Evolutionary conservation across 73 alveolate genomes (phyloP), one percentile per base, ranked within the genome.

Genomic region (Tetrahymena thermophila): DNA sequence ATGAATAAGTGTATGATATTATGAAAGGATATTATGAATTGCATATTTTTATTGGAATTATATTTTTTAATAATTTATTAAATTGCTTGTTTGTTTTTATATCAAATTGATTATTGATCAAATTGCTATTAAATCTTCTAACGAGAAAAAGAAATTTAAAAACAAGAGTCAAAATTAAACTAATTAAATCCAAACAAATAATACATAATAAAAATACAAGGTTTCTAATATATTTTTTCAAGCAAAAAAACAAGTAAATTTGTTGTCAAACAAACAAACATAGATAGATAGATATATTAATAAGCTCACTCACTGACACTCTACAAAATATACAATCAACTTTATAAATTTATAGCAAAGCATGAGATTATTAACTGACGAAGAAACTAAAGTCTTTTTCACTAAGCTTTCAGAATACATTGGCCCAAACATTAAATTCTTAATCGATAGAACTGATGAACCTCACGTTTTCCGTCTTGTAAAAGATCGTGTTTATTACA

Each of bases 351-450:
- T 71, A 28, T 85, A 85, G 58, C 56, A 85, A 40, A 85, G 56
- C 56, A 85, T 99, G 99, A 97, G 99, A 94, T 98, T 99, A n/a
- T 96, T 99, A 94, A 98, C 99, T 43, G 99, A 99, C 95, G 99
- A 99, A 95, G 99, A 99, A 94, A 98, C 99, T 50, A 99, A 98
- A 97, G 97, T 97, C 94, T 98, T 99, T 97, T 97, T 98, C 94
- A 97, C 96, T 93, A 99, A 99, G 97, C 97, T 99, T 71, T 99
- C 98, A 17, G 98, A 98, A 96, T 98, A 97, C 98, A 96, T 99
- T 31, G 99, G 99, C 0, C 97, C 98, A 71, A 99, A 99, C 96
- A 98, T 99, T 38, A 98, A 98, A 94, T 98, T 97, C 98, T 96
- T 99, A 98, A 98, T 98, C 83, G 99, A 98, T 56, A 97, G 98